A percentile compares a stretch with the other conserved stretches of the same genome.
Conservation (phyloP, 2,329 filamentous ascomycete species). For the Akanthomyces lecanii region DNA sequence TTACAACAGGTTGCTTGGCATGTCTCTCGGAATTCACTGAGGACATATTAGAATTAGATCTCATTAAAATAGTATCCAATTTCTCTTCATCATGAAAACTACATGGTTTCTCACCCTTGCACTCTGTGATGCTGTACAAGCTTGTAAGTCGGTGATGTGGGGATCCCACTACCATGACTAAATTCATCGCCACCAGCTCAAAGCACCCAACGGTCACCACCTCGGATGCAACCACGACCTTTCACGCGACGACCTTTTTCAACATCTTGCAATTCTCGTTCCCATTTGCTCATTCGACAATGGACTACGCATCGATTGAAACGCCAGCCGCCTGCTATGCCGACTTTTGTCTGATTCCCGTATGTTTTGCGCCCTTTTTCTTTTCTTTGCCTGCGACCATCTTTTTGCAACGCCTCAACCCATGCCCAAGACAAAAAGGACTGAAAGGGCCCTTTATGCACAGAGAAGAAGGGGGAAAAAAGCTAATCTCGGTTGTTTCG, state of each 20-base stretch:
- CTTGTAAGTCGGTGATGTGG: background rate
- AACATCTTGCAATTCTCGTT: background rate
- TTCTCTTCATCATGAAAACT: background rate
- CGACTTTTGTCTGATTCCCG: slow-evolving; percentile 88
- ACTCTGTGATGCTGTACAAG: background rate
- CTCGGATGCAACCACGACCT: background rate
- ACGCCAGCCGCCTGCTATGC: slow-evolving; percentile 76
- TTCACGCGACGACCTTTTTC: background rate
- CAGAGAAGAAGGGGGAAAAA: background rate
- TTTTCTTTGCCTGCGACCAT: background rate
- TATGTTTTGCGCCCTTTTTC: slow-evolving; percentile 34
- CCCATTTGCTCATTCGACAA: background rate
- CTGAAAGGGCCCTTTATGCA: too few species aligned
- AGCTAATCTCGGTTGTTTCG: background rate
- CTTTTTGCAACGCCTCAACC: background rate
- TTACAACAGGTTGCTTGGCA: background rate
- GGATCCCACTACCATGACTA: background rate
- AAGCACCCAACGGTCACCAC: background rate
- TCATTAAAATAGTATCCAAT: background rate
- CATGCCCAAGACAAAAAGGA: background rate
- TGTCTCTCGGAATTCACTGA: background rate
- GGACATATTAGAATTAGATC: background rate
- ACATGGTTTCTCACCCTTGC: background rate
- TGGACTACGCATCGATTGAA: slow-evolving; percentile 44
- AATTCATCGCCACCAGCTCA: background rate